Conservation (phyloP, 129 eudicot genomes). For the Lactuca sativa region DNA sequence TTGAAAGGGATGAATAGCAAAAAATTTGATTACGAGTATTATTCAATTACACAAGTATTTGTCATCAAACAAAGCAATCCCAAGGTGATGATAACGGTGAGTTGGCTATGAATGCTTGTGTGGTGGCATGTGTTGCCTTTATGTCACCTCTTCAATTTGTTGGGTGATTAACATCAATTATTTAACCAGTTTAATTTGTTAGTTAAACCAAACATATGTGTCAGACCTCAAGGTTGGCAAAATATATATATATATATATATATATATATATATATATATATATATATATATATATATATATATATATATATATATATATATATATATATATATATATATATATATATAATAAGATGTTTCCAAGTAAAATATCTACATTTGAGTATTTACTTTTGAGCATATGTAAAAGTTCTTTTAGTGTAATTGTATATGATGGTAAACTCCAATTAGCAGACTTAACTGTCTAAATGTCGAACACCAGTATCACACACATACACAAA, state of each 20-base stretch:
- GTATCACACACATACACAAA: too few relatives aligned
- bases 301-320: too few relatives aligned
- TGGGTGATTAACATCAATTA: background rate
- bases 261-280: too few relatives aligned
- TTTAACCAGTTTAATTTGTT: background rate
- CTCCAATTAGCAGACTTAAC: too few relatives aligned
- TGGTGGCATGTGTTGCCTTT: conserved; percentile 15
- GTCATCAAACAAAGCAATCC: background rate
- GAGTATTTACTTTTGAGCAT: background rate
- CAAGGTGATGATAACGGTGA: conserved; percentile 17
- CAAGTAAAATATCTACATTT: background rate
- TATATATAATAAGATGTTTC: background rate
- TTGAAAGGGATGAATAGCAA: too few relatives aligned
- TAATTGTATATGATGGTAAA: too few relatives aligned
- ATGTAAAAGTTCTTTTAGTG: too few relatives aligned
- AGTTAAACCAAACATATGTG: background rate
- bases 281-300: too few relatives aligned
- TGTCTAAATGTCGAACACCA: too few relatives aligned
- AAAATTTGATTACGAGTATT: background rate
- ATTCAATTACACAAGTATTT: background rate
- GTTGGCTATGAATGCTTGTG: conserved; percentile 23
- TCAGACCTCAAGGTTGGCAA: too few relatives aligned
- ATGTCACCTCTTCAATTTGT: background rate
- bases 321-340: too few relatives aligned
- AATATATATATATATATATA: too few relatives aligned